phyloP scores from a whole-genome alignment of 2,329 filamentous ascomycete species.

The Penicillium oxalicum region DNA sequence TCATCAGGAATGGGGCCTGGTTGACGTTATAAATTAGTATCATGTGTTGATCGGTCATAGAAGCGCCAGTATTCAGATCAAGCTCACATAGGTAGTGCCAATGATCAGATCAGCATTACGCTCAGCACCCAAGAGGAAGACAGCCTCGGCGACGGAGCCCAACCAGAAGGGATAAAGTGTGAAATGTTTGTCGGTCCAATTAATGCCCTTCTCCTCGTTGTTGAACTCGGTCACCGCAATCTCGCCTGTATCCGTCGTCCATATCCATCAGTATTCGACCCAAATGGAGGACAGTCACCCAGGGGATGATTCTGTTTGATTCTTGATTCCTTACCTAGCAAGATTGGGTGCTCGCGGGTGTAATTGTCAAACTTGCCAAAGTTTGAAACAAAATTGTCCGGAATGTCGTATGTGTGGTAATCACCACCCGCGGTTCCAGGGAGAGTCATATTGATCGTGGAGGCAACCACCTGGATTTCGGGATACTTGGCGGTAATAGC shows the following conservation, averaged over 20 bases:
- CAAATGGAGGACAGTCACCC: background rate
- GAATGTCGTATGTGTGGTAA: conserved; percentile 50
- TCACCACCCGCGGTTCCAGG: conserved; percentile 23
- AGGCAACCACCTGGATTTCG: conserved; percentile 45
- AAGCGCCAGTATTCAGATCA: no score
- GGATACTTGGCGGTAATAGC: conserved; percentile 54
- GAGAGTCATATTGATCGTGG: conserved; percentile 23
- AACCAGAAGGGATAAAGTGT: conserved; percentile 52
- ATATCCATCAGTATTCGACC: background rate
- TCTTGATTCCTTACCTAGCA: conserved; percentile 17
- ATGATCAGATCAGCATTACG: conserved; percentile 45
- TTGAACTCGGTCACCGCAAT: conserved; percentile 40
- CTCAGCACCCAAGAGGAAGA: conserved; percentile 61
- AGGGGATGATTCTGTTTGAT: no score
- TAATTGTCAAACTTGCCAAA: conserved; percentile 52
- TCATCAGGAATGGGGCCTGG: conserved; percentile 26
- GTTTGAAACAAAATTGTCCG: conserved; percentile 45
- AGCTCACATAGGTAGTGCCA: conserved; percentile 24
- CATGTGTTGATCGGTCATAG: no score
- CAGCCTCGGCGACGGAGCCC: conserved; percentile 57
- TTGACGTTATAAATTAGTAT: no score
- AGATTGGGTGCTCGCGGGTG: conserved; percentile 17
- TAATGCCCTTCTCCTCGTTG: conserved; percentile 32
- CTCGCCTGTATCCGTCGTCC: conserved; percentile 13
- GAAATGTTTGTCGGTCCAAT: conserved; percentile 42